These are phyloP conservation scores for Neofusicoccum parvum DNA, from an alignment of 2,329 filamentous ascomycete genomes.

Conservation along the genomic window DNA sequence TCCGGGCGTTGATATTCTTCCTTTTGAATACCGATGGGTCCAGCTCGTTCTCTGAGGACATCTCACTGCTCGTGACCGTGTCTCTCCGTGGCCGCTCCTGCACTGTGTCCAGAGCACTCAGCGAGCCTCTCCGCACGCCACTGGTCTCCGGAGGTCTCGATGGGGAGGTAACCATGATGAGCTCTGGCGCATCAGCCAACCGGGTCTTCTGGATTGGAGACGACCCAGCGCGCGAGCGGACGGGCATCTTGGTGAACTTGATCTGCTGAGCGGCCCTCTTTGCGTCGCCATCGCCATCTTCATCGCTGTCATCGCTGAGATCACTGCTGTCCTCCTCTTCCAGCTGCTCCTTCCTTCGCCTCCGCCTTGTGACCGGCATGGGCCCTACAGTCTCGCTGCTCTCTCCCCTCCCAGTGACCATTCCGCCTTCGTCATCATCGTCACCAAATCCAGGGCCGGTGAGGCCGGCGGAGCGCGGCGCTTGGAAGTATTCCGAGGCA, in stretches of 20 bases:
- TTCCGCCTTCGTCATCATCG: constrained; percentile 69
- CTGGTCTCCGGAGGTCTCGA: constrained; percentile 46
- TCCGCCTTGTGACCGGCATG: constrained; percentile 63
- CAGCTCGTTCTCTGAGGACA: constrained; percentile 80
- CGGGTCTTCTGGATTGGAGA: constrained; percentile 76
- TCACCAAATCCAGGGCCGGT: constrained; percentile 63
- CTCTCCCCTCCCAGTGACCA: constrained; percentile 68
- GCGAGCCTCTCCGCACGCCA: constrained; percentile 64
- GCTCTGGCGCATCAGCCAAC: constrained; percentile 53
- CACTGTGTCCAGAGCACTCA: constrained; percentile 69
- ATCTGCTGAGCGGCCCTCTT: constrained; percentile 76
- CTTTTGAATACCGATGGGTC: constrained; percentile 67
- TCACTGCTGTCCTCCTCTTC: constrained; percentile 87
- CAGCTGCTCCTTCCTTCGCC: constrained; percentile 71
- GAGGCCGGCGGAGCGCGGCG: constrained; percentile 61
- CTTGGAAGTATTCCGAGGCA: constrained; percentile 82
- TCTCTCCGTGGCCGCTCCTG: constrained; percentile 71
- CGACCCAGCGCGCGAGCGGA: constrained; percentile 81
- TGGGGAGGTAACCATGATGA: constrained; percentile 59
- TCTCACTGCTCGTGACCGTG: constrained; percentile 79
- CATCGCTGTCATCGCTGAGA: constrained; percentile 80
- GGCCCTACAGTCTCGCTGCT: constrained; percentile 69
- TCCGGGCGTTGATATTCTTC: constrained; percentile 62
- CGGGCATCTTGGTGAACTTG: constrained; percentile 94
- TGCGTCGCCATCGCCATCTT: constrained; percentile 61